These are phyloP conservation scores for Yamadazyma atlantica DNA, from an alignment of 1,139 yeast genomes.

Conservation along the genomic window DNA sequence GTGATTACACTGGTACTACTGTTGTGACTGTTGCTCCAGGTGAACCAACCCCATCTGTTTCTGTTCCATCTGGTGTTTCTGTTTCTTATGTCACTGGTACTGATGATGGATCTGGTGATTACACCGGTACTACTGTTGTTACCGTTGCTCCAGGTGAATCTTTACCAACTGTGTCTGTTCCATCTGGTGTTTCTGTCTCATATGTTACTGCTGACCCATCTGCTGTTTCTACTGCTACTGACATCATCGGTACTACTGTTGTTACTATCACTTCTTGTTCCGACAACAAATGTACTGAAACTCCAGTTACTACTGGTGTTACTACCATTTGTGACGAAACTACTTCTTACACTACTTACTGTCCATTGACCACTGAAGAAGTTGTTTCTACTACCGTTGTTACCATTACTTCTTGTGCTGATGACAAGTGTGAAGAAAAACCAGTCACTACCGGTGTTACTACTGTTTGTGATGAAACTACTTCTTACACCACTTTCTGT, in stretches of 20 bases:
- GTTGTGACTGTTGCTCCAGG: too few species aligned
- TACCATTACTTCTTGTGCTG: slow-evolving; percentile 50
- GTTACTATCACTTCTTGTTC: slow-evolving; percentile 49
- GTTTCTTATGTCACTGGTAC: slow-evolving; percentile 4
- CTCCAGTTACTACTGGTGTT: slow-evolving; percentile 23
- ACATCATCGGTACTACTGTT: slow-evolving; percentile 24
- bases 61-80: slow-evolving; percentile 3
- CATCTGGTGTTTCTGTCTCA: slow-evolving; percentile 5
- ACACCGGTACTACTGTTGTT: slow-evolving; percentile 11
- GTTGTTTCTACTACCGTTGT: slow-evolving; percentile 23
- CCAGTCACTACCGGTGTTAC: slow-evolving; percentile 41
- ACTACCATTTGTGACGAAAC: slow-evolving; percentile 23
- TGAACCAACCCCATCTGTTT: too few species aligned
- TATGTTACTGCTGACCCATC: slow-evolving; percentile 12
- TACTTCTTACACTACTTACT: slow-evolving; percentile 35
- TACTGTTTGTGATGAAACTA: slow-evolving; percentile 24
- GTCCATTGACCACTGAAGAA: slow-evolving; percentile 23
- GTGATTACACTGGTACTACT: neutral
- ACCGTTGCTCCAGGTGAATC: slow-evolving; percentile 10
- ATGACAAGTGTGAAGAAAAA: slow-evolving; percentile 28
- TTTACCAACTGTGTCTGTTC: slow-evolving; percentile 9
- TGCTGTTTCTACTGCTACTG: slow-evolving; percentile 20
- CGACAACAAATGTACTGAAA: slow-evolving; percentile 29
- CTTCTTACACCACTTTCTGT: slow-evolving; percentile 36
- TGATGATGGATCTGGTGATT: slow-evolving; percentile 6